Base-by-base conservation (phyloP, 2,329 filamentous ascomycete genomes). In the Fusarium compactum region DNA sequence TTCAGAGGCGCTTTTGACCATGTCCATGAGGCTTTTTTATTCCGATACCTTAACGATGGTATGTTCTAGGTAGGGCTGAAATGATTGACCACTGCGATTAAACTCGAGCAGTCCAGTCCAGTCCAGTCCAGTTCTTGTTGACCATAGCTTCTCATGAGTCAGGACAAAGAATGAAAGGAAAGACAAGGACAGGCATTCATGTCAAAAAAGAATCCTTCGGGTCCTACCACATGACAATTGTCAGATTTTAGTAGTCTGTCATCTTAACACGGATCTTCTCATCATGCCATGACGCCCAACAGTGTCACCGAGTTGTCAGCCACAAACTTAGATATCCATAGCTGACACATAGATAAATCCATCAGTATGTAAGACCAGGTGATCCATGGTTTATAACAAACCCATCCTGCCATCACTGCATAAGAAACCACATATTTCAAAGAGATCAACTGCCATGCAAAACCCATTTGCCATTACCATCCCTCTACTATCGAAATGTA, bases 11-110 rank as follows among this genome's bases (percentile, higher is more conserved):
- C n/a, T 20, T 12, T 41, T 18, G 15, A 43, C 51, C 40, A 40
- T 45, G n/a, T n/a, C 34, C 22, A 50, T 22, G 46, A 40, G 50
- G 30, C 54, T 18, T 38, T 62, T 44, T 51, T 41, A 18, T 32
- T 27, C 32, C 14, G 18, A 32, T 6, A 14, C 11, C 22, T 25
- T 25, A 14, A 34, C 45, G 29, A 58, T 64, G 30, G n/a, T 22
- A 56, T 64, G 34, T 32, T 57, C 38, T 20, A 20, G 32, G 22
- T 24, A 46, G 40, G 62, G 63, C 63, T 66, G 63, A 66, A 48
- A 43, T 55, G 24, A 18, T 83, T 81, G 80, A 46, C 59, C 80
- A 73, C 43, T 47, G 18, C 27, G 16, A 50, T 15, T 25, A 18
- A 24, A 34, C 18, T 38, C 34, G 34, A 38, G 9, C 16, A 15